Evolutionary conservation across 2,329 filamentous ascomycete species (phyloP).

Genomic region (Penicillium sumatraense): DNA sequence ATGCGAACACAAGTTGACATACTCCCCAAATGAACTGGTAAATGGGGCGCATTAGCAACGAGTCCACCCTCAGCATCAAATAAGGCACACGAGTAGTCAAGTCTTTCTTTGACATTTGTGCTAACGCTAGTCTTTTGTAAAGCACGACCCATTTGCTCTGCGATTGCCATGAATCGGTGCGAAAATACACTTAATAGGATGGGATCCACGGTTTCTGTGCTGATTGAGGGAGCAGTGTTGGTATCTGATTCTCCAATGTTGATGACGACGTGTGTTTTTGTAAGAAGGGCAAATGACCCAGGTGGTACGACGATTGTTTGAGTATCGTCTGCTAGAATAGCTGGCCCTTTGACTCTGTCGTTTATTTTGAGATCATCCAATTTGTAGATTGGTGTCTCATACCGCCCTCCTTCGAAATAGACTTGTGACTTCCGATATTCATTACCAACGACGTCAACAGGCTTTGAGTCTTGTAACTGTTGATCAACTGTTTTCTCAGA

Average conservation of each 20-base stretch:
- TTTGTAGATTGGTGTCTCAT: slow-evolving; percentile 81
- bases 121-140: slow-evolving; percentile 75
- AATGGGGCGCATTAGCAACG: slow-evolving; percentile 70
- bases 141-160: slow-evolving; percentile 80
- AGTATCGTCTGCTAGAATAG: slow-evolving; percentile 74
- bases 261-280: slow-evolving; percentile 45
- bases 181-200: slow-evolving; percentile 80
- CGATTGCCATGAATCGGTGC: slow-evolving; percentile 83
- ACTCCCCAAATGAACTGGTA: slow-evolving; percentile 77
- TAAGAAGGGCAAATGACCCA: slow-evolving; percentile 40
- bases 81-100: slow-evolving; percentile 80
- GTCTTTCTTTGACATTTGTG: slow-evolving; percentile 77
- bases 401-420: slow-evolving; percentile 81
- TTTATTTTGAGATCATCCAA: slow-evolving; percentile 75
- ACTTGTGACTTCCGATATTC: slow-evolving; percentile 70
- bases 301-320: slow-evolving; percentile 52
- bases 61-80: slow-evolving; percentile 75
- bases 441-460: slow-evolving; percentile 52
- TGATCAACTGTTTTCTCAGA: slow-evolving; percentile 64
- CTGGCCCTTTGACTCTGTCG: slow-evolving; percentile 75
- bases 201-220: slow-evolving; percentile 67
- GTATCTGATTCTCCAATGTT: slow-evolving; percentile 37
- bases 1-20: slow-evolving; percentile 80
- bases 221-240: slow-evolving; percentile 31
- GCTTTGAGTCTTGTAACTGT: slow-evolving; percentile 66